Evolutionary conservation across 805 yeast species (phyloP).

Genomic region (Saturnispora bothae): DNA sequence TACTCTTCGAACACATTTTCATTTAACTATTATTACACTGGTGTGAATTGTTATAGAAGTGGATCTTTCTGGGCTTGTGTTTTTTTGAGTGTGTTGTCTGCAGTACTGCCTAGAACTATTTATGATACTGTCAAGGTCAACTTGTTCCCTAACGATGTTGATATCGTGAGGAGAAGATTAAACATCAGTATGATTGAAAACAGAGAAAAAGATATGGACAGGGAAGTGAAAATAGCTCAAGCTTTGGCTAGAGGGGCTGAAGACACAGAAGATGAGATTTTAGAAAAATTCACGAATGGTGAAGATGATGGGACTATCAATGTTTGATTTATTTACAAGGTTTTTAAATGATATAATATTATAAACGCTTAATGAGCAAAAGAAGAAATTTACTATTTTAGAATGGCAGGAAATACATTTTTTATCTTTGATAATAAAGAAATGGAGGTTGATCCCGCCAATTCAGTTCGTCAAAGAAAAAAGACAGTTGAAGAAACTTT

Average conservation of each 20-base stretch:
- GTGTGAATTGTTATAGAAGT: slow-evolving; percentile 51
- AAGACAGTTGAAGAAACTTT: too few relatives aligned
- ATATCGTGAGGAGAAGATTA: slow-evolving; percentile 56
- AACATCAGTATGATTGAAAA: slow-evolving; percentile 39
- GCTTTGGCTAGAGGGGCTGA: slow-evolving; percentile 1
- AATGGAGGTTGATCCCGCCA: too few relatives aligned
- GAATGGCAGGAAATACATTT: too few relatives aligned
- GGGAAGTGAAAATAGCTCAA: slow-evolving; percentile 6
- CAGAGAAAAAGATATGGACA: slow-evolving; percentile 20
- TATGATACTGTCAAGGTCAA: slow-evolving; percentile 39
- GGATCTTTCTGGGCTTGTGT: slow-evolving; percentile 55
- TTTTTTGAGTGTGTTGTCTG: slow-evolving; percentile 42
- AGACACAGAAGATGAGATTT: not conserved
- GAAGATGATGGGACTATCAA: too few relatives aligned
- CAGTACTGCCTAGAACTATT: slow-evolving; percentile 52
- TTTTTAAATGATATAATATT: too few relatives aligned
- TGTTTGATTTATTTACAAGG: too few relatives aligned
- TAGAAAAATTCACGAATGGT: too few relatives aligned
- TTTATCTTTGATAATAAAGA: too few relatives aligned
- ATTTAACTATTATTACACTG: slow-evolving; percentile 54
- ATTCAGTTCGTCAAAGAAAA: too few relatives aligned
- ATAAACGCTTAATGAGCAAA: too few relatives aligned
- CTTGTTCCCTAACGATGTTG: slow-evolving; percentile 56
- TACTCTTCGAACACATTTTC: slow-evolving; percentile 48
- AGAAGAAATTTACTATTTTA: too few relatives aligned